Conservation (phyloP, 768 basidiomycete species). For the Amanita fuliginea region DNA sequence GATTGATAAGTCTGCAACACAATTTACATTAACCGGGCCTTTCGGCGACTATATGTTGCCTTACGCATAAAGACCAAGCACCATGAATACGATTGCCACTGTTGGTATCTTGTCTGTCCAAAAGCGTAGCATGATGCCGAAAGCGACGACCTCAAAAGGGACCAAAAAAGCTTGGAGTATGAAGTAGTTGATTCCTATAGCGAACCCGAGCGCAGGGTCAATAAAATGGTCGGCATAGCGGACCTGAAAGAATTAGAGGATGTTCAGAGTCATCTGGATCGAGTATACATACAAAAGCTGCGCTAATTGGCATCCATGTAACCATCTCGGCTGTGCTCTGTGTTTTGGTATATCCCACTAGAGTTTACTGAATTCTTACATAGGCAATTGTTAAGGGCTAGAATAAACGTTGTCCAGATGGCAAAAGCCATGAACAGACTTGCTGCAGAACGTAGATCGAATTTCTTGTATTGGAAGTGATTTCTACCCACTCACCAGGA, state of each 20-base stretch:
- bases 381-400: conserved; percentile 38
- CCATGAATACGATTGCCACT: conserved; percentile 31
- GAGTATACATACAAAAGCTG: conserved; percentile 45
- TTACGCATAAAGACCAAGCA: conserved; percentile 31
- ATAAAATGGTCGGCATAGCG: conserved; percentile 52
- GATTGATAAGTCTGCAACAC: conserved; percentile 26
- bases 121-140: conserved; percentile 39
- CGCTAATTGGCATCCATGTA: conserved; percentile 69
- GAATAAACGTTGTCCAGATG: conserved; percentile 36
- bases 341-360: conserved; percentile 4
- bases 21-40: background rate
- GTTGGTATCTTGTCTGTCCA: conserved; percentile 43
- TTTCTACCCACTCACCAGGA: conserved; percentile 31
- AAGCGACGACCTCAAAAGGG: conserved; percentile 43
- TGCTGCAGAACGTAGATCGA: conserved; percentile 14
- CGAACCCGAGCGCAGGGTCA: conserved; percentile 46
- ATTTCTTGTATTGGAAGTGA: background rate
- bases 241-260: conserved; percentile 18
- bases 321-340: conserved; percentile 62
- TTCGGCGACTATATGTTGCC: conserved; percentile 5
- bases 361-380: conserved; percentile 12
- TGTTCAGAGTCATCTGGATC: background rate
- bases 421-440: conserved; percentile 41
- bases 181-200: conserved; percentile 48
- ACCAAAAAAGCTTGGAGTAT: conserved; percentile 33